A percentile compares a stretch with the other conserved stretches of the same genome.
These are phyloP conservation scores for Cyclotella cryptica DNA, from an alignment of 108 stramenopile genomes.

Conservation along the genomic window DNA sequence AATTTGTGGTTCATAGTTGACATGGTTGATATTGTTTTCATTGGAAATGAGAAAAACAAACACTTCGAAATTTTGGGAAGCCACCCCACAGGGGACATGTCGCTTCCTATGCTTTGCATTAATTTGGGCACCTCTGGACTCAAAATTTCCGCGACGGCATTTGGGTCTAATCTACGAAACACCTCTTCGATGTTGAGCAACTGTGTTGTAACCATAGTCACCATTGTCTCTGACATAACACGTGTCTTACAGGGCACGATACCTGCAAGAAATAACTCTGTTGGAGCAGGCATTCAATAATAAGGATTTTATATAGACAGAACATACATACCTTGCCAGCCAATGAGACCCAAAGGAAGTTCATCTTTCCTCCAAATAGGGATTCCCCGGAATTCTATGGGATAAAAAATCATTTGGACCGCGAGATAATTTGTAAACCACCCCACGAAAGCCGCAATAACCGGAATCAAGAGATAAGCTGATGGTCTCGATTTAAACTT, in stretches of 20 bases:
- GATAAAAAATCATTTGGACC: slow-evolving; percentile 92
- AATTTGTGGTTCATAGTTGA: slow-evolving; percentile 56
- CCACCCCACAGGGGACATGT: slow-evolving; percentile 48
- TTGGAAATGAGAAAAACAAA: slow-evolving; percentile 45
- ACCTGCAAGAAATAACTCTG: not conserved
- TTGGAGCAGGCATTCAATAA: not conserved
- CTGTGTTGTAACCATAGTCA: slow-evolving; percentile 87
- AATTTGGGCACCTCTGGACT: slow-evolving; percentile 78
- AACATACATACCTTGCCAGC: slow-evolving; percentile 82
- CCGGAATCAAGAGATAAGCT: slow-evolving; percentile 84
- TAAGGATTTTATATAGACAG: too few species aligned
- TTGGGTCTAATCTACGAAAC: slow-evolving; percentile 79
- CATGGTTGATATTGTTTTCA: slow-evolving; percentile 38
- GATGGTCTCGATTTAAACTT: slow-evolving; percentile 74
- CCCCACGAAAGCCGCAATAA: slow-evolving; percentile 91
- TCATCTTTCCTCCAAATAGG: slow-evolving; percentile 69
- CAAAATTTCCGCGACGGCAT: slow-evolving; percentile 60
- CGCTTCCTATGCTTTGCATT: slow-evolving; percentile 61
- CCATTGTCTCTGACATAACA: slow-evolving; percentile 83
- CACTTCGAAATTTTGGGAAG: slow-evolving; percentile 40
- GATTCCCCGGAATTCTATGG: slow-evolving; percentile 82
- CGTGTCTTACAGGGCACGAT: slow-evolving; percentile 90
- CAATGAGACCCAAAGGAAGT: slow-evolving; percentile 76
- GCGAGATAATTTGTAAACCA: slow-evolving; percentile 95
- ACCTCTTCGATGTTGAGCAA: slow-evolving; percentile 81